A percentile compares a stretch with the other conserved stretches of the same genome.
These are phyloP conservation scores for Amphicarpaea edgeworthii DNA, from an alignment of 306 rosid species.

Conservation along the genomic window DNA sequence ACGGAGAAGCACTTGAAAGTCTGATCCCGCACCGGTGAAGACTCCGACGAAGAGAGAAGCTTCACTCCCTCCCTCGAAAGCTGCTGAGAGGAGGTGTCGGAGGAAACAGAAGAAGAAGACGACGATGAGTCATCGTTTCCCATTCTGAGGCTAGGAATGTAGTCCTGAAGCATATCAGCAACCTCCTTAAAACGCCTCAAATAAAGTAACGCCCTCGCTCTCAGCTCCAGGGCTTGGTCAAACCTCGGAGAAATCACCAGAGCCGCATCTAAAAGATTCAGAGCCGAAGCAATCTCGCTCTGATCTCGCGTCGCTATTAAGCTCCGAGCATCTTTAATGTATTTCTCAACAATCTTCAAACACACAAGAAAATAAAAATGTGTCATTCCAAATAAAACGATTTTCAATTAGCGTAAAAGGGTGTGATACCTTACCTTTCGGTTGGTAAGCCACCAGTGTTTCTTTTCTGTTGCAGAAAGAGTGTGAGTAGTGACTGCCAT, in stretches of 20 bases:
- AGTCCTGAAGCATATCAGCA: conserved; percentile 93
- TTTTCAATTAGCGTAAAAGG: background rate
- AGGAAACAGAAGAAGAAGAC: conserved; percentile 57
- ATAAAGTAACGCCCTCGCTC: conserved; percentile 76
- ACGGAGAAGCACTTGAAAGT: conserved; percentile 95
- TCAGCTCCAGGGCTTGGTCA: conserved; percentile 85
- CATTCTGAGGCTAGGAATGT: conserved; percentile 88
- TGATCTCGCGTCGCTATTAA: conserved; percentile 78
- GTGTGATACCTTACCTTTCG: conserved; percentile 62
- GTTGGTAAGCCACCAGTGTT: conserved; percentile 96
- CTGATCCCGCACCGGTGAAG: conserved; percentile 57
- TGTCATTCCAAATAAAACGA: background rate
- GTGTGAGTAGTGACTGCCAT: conserved; percentile 72
- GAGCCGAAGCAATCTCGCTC: conserved; percentile 69
- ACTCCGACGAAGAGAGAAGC: conserved; percentile 70
- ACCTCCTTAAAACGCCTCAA: conserved; percentile 88
- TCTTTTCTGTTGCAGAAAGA: conserved; percentile 63
- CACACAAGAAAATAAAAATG: background rate
- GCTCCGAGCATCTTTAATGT: conserved; percentile 74
- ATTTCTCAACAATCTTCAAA: conserved; percentile 77
- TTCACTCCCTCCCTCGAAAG: conserved; percentile 77
- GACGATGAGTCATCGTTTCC: conserved; percentile 65
- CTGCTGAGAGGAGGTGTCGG: conserved; percentile 61
- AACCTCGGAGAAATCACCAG: conserved; percentile 73
- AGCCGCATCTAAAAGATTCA: conserved; percentile 85